Conservation (phyloP, 352 stramenopile species). For the Globisporangium uncinulatum region DNA sequence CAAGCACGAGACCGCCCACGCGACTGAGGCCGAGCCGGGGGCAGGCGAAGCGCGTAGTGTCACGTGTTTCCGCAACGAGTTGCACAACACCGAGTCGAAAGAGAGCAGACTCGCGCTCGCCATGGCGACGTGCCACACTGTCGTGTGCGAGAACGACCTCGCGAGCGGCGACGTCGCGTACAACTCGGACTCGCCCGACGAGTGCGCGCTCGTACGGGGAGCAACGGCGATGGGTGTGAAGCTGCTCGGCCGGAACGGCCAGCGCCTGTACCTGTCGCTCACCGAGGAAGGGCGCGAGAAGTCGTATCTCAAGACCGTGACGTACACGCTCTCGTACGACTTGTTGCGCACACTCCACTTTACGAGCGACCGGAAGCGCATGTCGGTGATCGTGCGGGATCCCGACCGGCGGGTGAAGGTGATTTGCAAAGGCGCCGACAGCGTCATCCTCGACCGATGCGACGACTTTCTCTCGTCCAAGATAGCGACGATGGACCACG, state of each 20-base stretch:
- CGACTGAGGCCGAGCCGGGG: constrained; percentile 3
- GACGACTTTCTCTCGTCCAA: constrained; percentile 51
- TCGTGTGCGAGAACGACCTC: constrained; percentile 69
- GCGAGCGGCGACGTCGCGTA: constrained; percentile 49
- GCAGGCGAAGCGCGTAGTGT: constrained; percentile 9
- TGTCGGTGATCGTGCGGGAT: constrained; percentile 77
- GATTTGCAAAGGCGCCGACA: constrained; percentile 81
- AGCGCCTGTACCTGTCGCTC: constrained; percentile 51
- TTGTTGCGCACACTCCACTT: constrained; percentile 71
- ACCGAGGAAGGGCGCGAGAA: constrained; percentile 54
- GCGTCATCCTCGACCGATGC: constrained; percentile 67
- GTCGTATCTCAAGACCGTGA: constrained; percentile 57
- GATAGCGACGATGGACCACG: constrained; percentile 56
- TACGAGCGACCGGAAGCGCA: constrained; percentile 74
- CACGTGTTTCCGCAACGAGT: constrained; percentile 32
- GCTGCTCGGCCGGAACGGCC: constrained; percentile 54
- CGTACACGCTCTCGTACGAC: constrained; percentile 61
- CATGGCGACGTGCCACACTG: constrained; percentile 82
- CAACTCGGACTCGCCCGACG: constrained; percentile 91
- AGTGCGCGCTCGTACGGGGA: constrained; percentile 87
- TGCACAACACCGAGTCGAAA: constrained; percentile 41
- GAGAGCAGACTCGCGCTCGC: constrained; percentile 62
- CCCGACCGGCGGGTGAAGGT: constrained; percentile 47
- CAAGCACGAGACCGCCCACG: background rate
- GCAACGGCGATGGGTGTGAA: constrained; percentile 73